Evolutionary conservation across 2,329 filamentous ascomycete genomes (phyloP).

Genomic region (Alternaria conjuncta): DNA sequence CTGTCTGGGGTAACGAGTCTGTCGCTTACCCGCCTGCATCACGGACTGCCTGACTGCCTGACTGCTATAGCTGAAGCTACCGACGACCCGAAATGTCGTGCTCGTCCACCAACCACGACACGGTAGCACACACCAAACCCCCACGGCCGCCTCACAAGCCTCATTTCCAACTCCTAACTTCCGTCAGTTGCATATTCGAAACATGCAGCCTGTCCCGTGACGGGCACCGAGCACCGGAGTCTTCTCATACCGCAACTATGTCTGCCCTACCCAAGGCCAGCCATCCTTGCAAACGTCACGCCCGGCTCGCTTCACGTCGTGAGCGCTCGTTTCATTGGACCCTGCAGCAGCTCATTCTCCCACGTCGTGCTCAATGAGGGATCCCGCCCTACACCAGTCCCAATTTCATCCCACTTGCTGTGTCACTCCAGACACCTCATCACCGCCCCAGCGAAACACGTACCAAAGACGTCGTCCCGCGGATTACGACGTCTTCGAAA

Average conservation of each 20-base stretch:
- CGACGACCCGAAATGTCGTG: constrained; percentile 14
- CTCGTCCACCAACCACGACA: constrained; percentile 2
- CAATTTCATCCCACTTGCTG: constrained; percentile 18
- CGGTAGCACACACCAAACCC: constrained; percentile 6
- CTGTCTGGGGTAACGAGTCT: constrained; percentile 14
- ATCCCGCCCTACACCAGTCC: constrained; percentile 11
- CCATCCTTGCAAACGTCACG: constrained; percentile 4
- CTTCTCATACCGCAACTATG: constrained; percentile 9
- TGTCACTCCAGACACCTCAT: constrained; percentile 14
- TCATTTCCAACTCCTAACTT: neutral
- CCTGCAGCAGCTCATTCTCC: constrained; percentile 32
- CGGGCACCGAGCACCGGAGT: constrained; percentile 22
- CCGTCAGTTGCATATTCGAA: constrained; percentile 12
- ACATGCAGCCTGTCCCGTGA: constrained; percentile 23
- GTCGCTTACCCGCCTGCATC: constrained; percentile 25
- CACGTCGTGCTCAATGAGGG: constrained; percentile 19
- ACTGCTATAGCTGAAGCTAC: neutral
- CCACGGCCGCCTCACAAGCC: constrained; percentile 12
- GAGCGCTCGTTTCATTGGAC: constrained; percentile 29
- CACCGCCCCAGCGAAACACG: constrained; percentile 4
- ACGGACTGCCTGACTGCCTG: neutral
- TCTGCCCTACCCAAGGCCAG: constrained; percentile 10
- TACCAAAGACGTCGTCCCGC: neutral
- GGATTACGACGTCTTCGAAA: neutral
- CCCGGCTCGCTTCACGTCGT: constrained; percentile 5